Evolutionary conservation across 768 basidiomycete species (phyloP), one percentile per base, ranked within the genome.

Genomic region (Trametes gibbosa): DNA sequence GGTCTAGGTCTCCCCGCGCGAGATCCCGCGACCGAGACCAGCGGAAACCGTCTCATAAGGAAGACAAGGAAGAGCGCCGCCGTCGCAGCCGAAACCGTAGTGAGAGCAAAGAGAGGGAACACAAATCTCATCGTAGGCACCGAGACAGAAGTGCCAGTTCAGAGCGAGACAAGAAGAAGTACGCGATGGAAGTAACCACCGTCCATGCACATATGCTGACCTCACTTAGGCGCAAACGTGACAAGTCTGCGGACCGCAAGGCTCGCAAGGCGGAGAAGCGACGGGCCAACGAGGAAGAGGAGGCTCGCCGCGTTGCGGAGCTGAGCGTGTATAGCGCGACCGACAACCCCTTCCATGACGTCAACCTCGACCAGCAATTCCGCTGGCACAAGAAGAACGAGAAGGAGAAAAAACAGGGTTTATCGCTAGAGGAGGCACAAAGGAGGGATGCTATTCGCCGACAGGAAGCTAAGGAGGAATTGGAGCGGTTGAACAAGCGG

Each of bases 341-440:
- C 13, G 95, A 98, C 79, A 99, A 98, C 69, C 97, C 97, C 0
- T 99, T 98, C 78, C 93, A 97, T 74, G 97, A 98, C 67, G 87
- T 92, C 62, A 98, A 98, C 72, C 87, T 98, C 32, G 89, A 87
- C 21, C 92, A 98, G 70, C 93, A 95, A 71, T 99, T 99, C 74
- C 86, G 90, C 58, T 99, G 97, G 97, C 92, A 95, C 76, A 99
- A 99, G 81, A 99, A 99, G 78, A 84, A 86, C 25, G 97, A 99
- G 72, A 93, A 94, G 77, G 97, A 99, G 72, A 83, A 85, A 67
- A 98, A 96, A 75, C 76, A 84, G 59, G 97, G 97, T 1, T 68
- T 98, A 49, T 83, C 86, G 0, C 68, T 85, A 0, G 86, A 85
- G 0, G 97, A 99, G 68, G 79, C 89, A 1, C 87, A 90, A 61